phyloP scores from a whole-genome alignment of 352 stramenopile species.

The Globisporangium acanthophoron region DNA sequence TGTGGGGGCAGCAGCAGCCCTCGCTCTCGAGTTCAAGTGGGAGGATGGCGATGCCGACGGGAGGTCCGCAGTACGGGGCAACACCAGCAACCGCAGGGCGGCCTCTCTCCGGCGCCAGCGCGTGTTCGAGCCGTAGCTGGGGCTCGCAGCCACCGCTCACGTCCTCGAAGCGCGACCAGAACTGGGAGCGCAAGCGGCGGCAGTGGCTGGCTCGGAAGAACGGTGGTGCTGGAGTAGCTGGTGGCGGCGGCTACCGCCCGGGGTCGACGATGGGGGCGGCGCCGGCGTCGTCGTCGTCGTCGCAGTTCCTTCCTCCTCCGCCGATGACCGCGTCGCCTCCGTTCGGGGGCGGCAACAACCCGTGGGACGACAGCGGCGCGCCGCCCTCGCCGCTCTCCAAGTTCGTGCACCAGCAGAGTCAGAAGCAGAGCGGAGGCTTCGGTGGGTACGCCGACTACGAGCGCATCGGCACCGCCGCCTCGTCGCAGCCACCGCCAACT shows the following conservation, averaged over 20 bases:
- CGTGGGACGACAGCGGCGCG: slow-evolving; percentile 8
- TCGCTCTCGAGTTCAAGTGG: not conserved
- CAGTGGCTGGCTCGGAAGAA: slow-evolving; percentile 63
- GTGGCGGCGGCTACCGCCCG: not conserved
- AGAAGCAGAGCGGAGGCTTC: slow-evolving; percentile 6
- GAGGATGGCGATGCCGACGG: not conserved
- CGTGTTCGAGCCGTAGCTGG: slow-evolving; percentile 15
- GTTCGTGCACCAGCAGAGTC: slow-evolving; percentile 57
- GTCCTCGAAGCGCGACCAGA: slow-evolving; percentile 74
- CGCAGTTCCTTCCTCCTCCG: not conserved
- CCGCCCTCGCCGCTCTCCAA: slow-evolving; percentile 67
- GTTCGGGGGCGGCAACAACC: slow-evolving; percentile 11
- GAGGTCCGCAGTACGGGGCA: slow-evolving; percentile 5
- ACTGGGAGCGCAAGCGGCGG: slow-evolving; percentile 73
- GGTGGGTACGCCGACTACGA: slow-evolving; percentile 18
- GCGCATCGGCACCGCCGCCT: slow-evolving; percentile 16
- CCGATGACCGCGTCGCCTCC: not conserved
- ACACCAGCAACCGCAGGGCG: not conserved
- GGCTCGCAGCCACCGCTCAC: slow-evolving; percentile 58
- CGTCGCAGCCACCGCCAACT: slow-evolving; percentile 2
- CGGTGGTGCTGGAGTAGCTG: slow-evolving; percentile 11
- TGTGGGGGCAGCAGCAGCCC: slow-evolving; percentile 7
- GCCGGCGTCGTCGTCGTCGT: not conserved
- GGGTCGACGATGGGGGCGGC: not conserved
- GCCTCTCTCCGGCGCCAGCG: slow-evolving; percentile 9